phyloP scores from a whole-genome alignment of 169 alveolate species.

The Cardiosporidium cionae region DNA sequence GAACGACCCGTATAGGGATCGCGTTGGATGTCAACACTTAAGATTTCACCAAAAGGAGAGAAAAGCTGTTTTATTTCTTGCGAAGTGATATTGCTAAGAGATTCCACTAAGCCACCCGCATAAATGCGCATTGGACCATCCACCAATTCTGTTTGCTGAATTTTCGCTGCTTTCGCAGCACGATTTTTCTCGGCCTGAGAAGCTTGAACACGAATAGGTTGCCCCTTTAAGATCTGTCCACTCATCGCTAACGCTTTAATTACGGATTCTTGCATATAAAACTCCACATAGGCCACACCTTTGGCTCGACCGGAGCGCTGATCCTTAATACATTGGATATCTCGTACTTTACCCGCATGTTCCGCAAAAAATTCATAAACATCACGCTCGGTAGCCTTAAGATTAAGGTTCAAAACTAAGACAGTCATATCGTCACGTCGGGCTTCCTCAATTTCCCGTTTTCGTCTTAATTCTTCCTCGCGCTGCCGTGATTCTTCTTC shows the following conservation, averaged over 20 bases:
- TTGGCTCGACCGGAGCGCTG: slow-evolving; percentile 87
- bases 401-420: slow-evolving; percentile 79
- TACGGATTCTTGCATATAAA: slow-evolving; percentile 89
- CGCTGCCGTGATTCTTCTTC: slow-evolving; percentile 48
- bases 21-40: slow-evolving; percentile 76
- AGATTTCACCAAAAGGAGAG: slow-evolving; percentile 88
- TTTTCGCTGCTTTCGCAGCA: slow-evolving; percentile 90
- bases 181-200: slow-evolving; percentile 98
- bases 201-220: slow-evolving; percentile 81
- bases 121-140: slow-evolving; percentile 71
- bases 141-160: slow-evolving; percentile 44
- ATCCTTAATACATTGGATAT: slow-evolving; percentile 90
- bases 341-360: slow-evolving; percentile 93
- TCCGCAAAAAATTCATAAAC: slow-evolving; percentile 84
- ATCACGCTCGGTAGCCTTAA: slow-evolving; percentile 89
- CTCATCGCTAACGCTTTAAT: slow-evolving; percentile 84
- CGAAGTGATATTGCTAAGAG: slow-evolving; percentile 66
- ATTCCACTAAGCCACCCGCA: slow-evolving; percentile 86
- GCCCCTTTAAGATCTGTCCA: slow-evolving; percentile 81
- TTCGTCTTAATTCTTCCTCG: slow-evolving; percentile 56
- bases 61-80: slow-evolving; percentile 82
- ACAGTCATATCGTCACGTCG: slow-evolving; percentile 94
- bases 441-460: slow-evolving; percentile 89
- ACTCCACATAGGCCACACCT: slow-evolving; percentile 96
- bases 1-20: slow-evolving; percentile 77